Conservation (phyloP, 2,329 filamentous ascomycete species). For the Aspergillus proliferans region DNA sequence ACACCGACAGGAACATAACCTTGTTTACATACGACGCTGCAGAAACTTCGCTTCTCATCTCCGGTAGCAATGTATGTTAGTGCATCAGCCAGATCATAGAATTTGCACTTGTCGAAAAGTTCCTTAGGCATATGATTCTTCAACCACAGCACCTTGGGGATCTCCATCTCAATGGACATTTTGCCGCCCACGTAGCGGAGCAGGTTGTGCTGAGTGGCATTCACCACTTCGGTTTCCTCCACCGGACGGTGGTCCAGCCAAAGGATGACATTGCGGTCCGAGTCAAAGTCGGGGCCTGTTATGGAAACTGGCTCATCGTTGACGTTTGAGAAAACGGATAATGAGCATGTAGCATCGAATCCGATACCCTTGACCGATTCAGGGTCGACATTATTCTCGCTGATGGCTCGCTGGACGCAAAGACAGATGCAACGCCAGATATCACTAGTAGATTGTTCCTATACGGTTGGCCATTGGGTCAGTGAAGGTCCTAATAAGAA, state of each 20-base stretch:
- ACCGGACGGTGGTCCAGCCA: constrained; percentile 96
- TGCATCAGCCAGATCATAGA: constrained; percentile 90
- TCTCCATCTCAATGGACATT: constrained; percentile 99
- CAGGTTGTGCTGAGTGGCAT: constrained; percentile 83
- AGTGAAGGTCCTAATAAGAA: not conserved
- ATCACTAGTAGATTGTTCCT: constrained; percentile 97
- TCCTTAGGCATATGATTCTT: constrained; percentile 97
- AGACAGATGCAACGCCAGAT: constrained; percentile 95
- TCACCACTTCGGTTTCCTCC: constrained; percentile 87
- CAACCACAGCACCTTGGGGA: constrained; percentile 95
- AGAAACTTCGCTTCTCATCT: constrained; percentile 85
- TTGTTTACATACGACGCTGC: constrained; percentile 95
- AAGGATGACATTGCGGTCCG: constrained; percentile 89
- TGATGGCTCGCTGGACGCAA: constrained; percentile 75
- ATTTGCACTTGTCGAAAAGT: constrained; percentile 87
- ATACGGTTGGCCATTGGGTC: constrained; percentile 16
- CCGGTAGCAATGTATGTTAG: constrained; percentile 92
- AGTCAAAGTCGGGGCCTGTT: constrained; percentile 78
- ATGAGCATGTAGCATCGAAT: constrained; percentile 97
- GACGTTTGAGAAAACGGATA: constrained; percentile 82
- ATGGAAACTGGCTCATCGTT: constrained; percentile 89
- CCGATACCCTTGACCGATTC: constrained; percentile 79
- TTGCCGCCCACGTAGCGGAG: constrained; percentile 93
- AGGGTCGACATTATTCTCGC: constrained; percentile 72
- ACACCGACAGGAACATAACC: constrained; percentile 95